Evolutionary conservation across 192 early-diverging fungal genomes (phyloP), one percentile per base, ranked within the genome.

Genomic region (Polychytrium aggregatum): DNA sequence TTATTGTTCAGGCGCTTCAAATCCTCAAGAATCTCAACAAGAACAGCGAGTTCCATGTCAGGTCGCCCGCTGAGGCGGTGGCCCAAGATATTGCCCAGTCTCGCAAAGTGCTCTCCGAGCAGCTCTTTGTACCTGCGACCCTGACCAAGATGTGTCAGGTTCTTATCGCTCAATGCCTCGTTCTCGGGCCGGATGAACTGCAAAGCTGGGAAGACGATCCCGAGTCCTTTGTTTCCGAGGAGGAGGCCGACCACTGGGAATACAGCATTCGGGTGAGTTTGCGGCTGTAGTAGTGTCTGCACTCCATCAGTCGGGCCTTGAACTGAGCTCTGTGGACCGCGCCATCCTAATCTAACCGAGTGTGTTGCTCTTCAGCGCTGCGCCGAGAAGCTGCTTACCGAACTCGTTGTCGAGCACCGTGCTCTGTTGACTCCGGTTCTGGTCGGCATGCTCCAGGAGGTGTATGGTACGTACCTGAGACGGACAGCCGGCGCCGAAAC

Each of bases 231-330:
- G 59, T 85, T 14, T 67, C 72, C 25, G 82, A 84, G 20, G 81
- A 87, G 24, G 87, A 88, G 39, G 70, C 82, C 24, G 88, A 91
- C 59, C 81, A 85, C 46, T 92, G 87, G 84, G 81, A 79, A 55
- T 90, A 82, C 62, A 81, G 82, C 46, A 57, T 86, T 27, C 53
- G 85, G 46, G 79, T 81, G 60, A 22, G 67, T 68, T 47, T 46
- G 27, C 28, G 20, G 34, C 27, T 28, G 41, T n/a, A 2, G 2
- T 20, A 20, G 42, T 37, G 8, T 6, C 44, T 41, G 25, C 25
- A 8, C 1, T 10, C n/a, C n/a, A n/a, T n/a, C n/a, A n/a, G n/a
- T n/a, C n/a, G n/a, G n/a, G n/a, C n/a, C n/a, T n/a, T n/a, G n/a
- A n/a, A n/a, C n/a, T n/a, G n/a, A n/a, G n/a, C n/a, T n/a, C n/a